These are phyloP conservation scores for Candida freyschussii DNA, from an alignment of 1,139 yeast genomes.

Conservation along the genomic window DNA sequence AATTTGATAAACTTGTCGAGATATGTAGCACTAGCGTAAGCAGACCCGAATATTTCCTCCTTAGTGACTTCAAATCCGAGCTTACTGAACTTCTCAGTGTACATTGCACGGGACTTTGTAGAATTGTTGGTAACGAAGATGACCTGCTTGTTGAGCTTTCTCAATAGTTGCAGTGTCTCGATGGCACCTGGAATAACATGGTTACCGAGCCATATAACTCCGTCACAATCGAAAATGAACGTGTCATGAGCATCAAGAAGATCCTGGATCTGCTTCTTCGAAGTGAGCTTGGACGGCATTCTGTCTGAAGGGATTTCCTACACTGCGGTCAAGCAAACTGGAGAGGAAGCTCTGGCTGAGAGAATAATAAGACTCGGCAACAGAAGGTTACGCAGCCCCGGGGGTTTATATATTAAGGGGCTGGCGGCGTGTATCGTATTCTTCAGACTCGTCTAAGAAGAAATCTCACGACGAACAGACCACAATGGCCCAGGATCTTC, in stretches of 20 bases:
- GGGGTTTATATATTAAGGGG: too few relatives aligned
- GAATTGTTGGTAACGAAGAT: conserved; percentile 94
- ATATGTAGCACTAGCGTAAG: conserved; percentile 88
- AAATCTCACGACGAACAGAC: background rate
- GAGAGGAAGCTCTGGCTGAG: conserved; percentile 1
- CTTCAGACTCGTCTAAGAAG: too few relatives aligned
- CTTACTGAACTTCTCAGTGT: conserved; percentile 67
- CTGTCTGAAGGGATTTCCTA: background rate
- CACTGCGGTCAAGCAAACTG: too few relatives aligned
- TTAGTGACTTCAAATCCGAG: conserved; percentile 67
- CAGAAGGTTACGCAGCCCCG: too few relatives aligned
- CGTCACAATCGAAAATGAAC: conserved; percentile 91
- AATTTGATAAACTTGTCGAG: conserved; percentile 70
- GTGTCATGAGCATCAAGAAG: conserved; percentile 66
- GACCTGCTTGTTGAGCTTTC: conserved; percentile 52
- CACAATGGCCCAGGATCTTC: conserved; percentile 58
- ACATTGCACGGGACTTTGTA: conserved; percentile 78
- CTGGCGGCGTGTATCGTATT: too few relatives aligned
- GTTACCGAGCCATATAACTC: conserved; percentile 86
- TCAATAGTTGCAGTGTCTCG: conserved; percentile 58
- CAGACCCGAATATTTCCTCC: conserved; percentile 83
- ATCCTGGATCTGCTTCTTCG: conserved; percentile 43
- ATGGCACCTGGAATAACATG: conserved; percentile 65
- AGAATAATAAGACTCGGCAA: conserved; percentile 1
- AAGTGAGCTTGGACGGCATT: conserved; percentile 38